Base-by-base conservation (phyloP, 345 rosid genomes). In the Arabis alpina region DNA sequence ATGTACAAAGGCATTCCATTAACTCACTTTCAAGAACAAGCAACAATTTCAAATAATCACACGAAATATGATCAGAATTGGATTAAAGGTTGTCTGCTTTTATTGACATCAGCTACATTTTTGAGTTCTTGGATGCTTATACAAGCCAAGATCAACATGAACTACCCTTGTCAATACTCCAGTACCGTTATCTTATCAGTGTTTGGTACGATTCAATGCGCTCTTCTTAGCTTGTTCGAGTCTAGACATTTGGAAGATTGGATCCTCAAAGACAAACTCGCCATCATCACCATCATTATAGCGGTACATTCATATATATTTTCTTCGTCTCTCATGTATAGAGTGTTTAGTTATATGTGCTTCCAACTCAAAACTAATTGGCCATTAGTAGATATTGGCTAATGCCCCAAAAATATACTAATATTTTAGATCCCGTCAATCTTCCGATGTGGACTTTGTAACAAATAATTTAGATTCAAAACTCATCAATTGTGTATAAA, bases 91-190 rank as follows among this genome's bases (percentile, higher is more conserved):
- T 79, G 85, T 30, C 4, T 80, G 8, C 42, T 77, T 61, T 53
- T 86, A 65, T 44, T 73, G 16, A 68, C 58, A 6, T 81, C 82
- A 55, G 51, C 65, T 40, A 1, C 39, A 27, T 28, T 82, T 42
- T 86, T 83, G 70, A 64, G 86, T 52, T 77, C 77, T 3, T 88
- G 91, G 91, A 80, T 84, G 77, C 74, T 88, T 32, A 52, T 84
- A 44, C 87, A 88, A 76, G 80, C 85, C 61, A 81, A 68, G 10
- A 80, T 82, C 50, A 80, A 87, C 54, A 63, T 36, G 71, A 80
- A 32, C 4, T 86, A 76, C 54, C 88, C 93, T 2, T 81, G 79
- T 63, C 85, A 80, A 47, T 88, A 84, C 70, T 85, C 93, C 1
- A 81, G 87, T 78, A 85, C 90, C 1, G 84, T 88, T 10, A 68